These are phyloP conservation scores for Phytophthora chlamydospora DNA, from an alignment of 352 stramenopile genomes.

Conservation along the genomic window DNA sequence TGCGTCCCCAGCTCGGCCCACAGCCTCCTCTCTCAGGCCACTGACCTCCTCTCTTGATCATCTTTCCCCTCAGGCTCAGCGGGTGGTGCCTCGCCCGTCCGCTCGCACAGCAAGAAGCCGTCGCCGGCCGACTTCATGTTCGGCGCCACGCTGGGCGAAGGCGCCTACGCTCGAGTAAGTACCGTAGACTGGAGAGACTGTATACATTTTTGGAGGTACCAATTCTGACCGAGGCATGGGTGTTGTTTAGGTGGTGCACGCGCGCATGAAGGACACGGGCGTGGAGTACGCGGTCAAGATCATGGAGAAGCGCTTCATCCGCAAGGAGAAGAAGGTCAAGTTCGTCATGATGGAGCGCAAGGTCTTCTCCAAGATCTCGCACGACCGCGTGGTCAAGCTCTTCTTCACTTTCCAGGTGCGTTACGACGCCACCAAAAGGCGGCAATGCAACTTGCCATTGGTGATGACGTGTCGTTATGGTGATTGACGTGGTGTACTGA, in stretches of 20 bases:
- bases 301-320: constrained; percentile 93
- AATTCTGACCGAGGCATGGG: neutral
- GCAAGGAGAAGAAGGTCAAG: constrained; percentile 92
- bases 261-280: constrained; percentile 89
- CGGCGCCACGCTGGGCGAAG: constrained; percentile 85
- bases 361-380: constrained; percentile 88
- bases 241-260: constrained; percentile 69
- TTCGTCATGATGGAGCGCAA: constrained; percentile 93
- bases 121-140: constrained; percentile 91
- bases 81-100: constrained; percentile 44
- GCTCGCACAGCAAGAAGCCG: constrained; percentile 67
- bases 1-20: constrained; percentile 5
- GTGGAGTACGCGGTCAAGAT: constrained; percentile 92
- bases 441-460: constrained; percentile 9
- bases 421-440: constrained; percentile 3
- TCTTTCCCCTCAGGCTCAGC: constrained; percentile 34
- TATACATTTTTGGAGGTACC: neutral
- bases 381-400: constrained; percentile 90
- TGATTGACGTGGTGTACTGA: constrained; percentile 4
- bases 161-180: constrained; percentile 82
- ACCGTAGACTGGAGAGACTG: neutral
- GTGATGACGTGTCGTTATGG: neutral
- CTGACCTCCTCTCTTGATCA: neutral
- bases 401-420: constrained; percentile 90
- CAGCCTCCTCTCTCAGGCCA: neutral